These are phyloP conservation scores for Ceratobasidium sp. DNA, from an alignment of 1,284 basidiomycete genomes.

Conservation along the genomic window DNA sequence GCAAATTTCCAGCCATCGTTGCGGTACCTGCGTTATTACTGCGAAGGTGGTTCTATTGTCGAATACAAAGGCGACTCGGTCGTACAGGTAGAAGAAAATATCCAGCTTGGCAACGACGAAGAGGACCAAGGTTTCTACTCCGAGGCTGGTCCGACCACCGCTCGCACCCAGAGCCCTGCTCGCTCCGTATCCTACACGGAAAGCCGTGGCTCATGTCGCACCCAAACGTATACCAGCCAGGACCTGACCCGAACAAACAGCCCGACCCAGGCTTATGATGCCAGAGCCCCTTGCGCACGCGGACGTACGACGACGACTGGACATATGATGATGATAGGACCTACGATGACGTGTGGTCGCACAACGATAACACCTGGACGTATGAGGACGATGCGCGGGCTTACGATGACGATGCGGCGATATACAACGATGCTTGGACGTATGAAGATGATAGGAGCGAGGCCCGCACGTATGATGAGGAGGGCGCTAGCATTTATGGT, in stretches of 20 bases:
- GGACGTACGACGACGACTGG: slow-evolving; percentile 22
- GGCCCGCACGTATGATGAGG: slow-evolving; percentile 28
- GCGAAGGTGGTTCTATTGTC: slow-evolving; percentile 37
- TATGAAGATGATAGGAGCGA: slow-evolving; percentile 34
- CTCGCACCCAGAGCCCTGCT: slow-evolving; percentile 21
- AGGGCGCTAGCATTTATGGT: slow-evolving; percentile 35
- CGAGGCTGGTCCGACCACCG: slow-evolving; percentile 27
- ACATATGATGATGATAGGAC: neutral
- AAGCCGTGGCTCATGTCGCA: slow-evolving; percentile 17
- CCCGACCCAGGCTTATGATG: slow-evolving; percentile 19
- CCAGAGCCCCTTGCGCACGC: slow-evolving; percentile 15
- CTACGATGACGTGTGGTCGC: slow-evolving; percentile 2
- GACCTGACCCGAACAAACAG: slow-evolving; percentile 1
- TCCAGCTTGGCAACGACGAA: slow-evolving; percentile 38
- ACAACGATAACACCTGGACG: neutral
- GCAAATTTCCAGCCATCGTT: slow-evolving; percentile 10
- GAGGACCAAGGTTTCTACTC: slow-evolving; percentile 39
- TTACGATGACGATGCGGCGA: slow-evolving; percentile 28
- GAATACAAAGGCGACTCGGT: slow-evolving; percentile 42
- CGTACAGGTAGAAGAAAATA: slow-evolving; percentile 31
- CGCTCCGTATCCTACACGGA: slow-evolving; percentile 3
- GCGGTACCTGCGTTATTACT: neutral
- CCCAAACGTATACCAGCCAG: slow-evolving; percentile 13
- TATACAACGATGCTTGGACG: slow-evolving; percentile 10
- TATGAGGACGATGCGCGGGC: slow-evolving; percentile 34